Evolutionary conservation across 2,329 filamentous ascomycete species (phyloP).

Genomic region (Graphilbum fragrans): DNA sequence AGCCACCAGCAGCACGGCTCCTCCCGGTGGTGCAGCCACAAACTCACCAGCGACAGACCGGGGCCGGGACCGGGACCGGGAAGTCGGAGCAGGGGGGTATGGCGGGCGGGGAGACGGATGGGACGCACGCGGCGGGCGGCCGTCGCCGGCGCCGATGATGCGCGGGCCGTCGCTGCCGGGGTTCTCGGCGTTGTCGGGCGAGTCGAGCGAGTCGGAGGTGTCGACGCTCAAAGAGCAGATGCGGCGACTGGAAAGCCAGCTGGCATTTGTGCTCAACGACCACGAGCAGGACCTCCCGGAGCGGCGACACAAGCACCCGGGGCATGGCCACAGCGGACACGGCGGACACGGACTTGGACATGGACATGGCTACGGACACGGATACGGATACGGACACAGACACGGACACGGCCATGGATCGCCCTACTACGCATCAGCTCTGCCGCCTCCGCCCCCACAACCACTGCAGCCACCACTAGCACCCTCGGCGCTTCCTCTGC

Average conservation of each 20-base stretch:
- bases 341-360: too few relatives aligned
- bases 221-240: conserved; percentile 26
- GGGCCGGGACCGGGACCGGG: too few relatives aligned
- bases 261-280: conserved; percentile 15
- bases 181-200: conserved; percentile 3
- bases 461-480: too few relatives aligned
- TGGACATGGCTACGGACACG: too few relatives aligned
- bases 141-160: not conserved
- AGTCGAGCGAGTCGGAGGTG: conserved; percentile 17
- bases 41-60: too few relatives aligned
- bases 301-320: not conserved
- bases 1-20: not conserved
- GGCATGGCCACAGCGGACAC: not conserved
- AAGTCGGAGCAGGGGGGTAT: too few relatives aligned
- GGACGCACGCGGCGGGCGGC: too few relatives aligned
- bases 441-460: not conserved
- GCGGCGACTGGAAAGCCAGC: conserved; percentile 29
- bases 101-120: too few relatives aligned
- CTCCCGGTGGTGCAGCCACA: too few relatives aligned
- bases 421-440: not conserved
- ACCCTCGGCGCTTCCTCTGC: too few relatives aligned
- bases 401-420: not conserved
- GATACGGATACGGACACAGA: too few relatives aligned
- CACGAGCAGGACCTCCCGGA: not conserved
- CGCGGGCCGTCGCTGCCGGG: conserved; percentile 6